These are phyloP conservation scores for Ceraceosorus bombacis DNA, from an alignment of 1,284 basidiomycete species.

Conservation along the genomic window DNA sequence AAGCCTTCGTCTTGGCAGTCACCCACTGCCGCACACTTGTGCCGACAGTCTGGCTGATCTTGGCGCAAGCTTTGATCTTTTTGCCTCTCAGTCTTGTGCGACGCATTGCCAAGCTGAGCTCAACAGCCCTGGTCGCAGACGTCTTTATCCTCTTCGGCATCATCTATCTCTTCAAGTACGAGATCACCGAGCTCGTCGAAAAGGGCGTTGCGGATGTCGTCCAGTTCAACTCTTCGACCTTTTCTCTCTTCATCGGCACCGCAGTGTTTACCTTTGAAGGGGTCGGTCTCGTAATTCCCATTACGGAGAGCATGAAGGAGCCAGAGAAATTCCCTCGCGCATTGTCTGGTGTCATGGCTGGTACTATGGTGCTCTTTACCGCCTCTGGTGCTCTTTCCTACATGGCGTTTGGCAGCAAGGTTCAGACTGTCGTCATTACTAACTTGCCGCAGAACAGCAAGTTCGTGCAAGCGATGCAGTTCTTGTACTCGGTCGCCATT, in stretches of 20 bases:
- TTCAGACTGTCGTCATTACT: conserved; percentile 89
- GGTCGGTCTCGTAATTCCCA: conserved; percentile 91
- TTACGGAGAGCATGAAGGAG: conserved; percentile 85
- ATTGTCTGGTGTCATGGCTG: conserved; percentile 82
- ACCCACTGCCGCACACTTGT: conserved; percentile 68
- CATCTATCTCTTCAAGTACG: conserved; percentile 48
- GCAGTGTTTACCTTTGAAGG: conserved; percentile 99
- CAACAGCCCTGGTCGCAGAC: conserved; percentile 85
- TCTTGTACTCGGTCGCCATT: conserved; percentile 62
- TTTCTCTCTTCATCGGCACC: conserved; percentile 87
- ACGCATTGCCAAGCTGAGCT: conserved; percentile 64
- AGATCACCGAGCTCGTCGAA: conserved; percentile 30
- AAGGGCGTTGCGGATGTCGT: conserved; percentile 60
- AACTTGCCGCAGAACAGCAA: conserved; percentile 79
- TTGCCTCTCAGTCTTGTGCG: conserved; percentile 43
- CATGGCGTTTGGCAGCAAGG: conserved; percentile 74
- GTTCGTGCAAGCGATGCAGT: conserved; percentile 75
- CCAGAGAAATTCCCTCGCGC: conserved; percentile 85
- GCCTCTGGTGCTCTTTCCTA: conserved; percentile 84
- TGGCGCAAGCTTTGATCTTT: conserved; percentile 76
- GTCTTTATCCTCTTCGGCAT: conserved; percentile 84
- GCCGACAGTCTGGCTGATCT: conserved; percentile 70
- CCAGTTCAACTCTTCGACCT: conserved; percentile 80
- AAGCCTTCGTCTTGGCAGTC: conserved; percentile 68
- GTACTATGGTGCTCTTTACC: conserved; percentile 70